Evolutionary conservation across 2,329 filamentous ascomycete species (phyloP).

Genomic region (Venturia asperata): DNA sequence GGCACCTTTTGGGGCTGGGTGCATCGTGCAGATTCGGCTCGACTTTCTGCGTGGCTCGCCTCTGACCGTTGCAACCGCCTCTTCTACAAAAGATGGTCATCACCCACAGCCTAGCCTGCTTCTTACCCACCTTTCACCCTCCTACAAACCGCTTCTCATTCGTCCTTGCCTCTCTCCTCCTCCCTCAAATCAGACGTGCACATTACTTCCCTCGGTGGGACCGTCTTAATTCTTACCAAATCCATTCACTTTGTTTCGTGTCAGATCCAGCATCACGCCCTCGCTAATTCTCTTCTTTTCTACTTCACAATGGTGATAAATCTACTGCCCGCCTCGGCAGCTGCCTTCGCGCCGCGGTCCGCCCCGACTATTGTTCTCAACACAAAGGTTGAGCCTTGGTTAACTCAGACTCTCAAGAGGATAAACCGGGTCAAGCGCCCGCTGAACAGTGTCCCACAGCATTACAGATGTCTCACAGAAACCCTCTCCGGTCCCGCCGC

Average conservation of each 20-base stretch:
- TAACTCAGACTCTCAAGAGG: slow-evolving; percentile 92
- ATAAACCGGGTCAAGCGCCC: slow-evolving; percentile 96
- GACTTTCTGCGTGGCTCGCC: slow-evolving; percentile 10
- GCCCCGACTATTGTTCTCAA: slow-evolving; percentile 92
- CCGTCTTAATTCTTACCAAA: slow-evolving; percentile 24
- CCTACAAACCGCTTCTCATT: slow-evolving; percentile 38
- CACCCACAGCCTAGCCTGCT: slow-evolving; percentile 21
- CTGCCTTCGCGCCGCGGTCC: slow-evolving; percentile 88
- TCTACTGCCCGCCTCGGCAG: slow-evolving; percentile 88
- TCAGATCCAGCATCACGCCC: slow-evolving; percentile 10
- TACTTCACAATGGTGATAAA: slow-evolving; percentile 71
- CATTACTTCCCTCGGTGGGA: slow-evolving; percentile 29
- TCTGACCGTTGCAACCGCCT: slow-evolving; percentile 8
- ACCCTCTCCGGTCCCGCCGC: slow-evolving; percentile 82
- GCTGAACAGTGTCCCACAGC: slow-evolving; percentile 92
- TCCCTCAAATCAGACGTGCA: slow-evolving; percentile 34
- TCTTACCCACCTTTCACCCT: slow-evolving; percentile 36
- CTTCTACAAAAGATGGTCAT: slow-evolving; percentile 18
- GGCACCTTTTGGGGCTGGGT: slow-evolving; percentile 16
- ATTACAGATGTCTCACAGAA: slow-evolving; percentile 91
- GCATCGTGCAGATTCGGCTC: slow-evolving; percentile 9
- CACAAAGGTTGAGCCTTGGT: slow-evolving; percentile 89
- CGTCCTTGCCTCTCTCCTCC: slow-evolving; percentile 32
- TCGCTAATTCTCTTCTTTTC: slow-evolving; percentile 17
- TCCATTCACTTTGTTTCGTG: slow-evolving; percentile 15